A percentile compares a stretch with the other conserved stretches of the same genome.
Conservation (phyloP, 768 basidiomycete genomes). For the Gloeophyllum trabeum region DNA sequence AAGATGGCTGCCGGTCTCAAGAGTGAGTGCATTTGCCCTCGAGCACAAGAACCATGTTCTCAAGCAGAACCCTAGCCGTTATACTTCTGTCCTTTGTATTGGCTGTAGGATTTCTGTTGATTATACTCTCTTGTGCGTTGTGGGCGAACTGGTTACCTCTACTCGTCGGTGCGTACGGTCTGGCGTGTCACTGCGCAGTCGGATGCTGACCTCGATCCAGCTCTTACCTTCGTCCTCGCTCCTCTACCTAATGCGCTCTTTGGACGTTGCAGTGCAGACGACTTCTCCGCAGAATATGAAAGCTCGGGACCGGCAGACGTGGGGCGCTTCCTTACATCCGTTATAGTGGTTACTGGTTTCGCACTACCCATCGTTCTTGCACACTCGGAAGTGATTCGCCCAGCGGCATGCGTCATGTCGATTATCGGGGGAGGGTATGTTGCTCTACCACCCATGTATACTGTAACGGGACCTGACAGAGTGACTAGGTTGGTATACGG, state of each 20-base stretch:
- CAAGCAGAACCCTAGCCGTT: conserved; percentile 46
- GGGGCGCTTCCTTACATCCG: conserved; percentile 88
- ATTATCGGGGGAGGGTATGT: conserved; percentile 86
- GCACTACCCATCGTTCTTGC: conserved; percentile 87
- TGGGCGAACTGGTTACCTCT: conserved; percentile 97
- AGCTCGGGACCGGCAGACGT: conserved; percentile 69
- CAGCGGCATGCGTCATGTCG: conserved; percentile 86
- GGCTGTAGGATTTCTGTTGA: conserved; percentile 93
- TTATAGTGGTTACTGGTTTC: conserved; percentile 87
- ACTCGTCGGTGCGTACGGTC: conserved; percentile 67
- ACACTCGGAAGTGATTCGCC: conserved; percentile 80
- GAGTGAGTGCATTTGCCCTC: conserved; percentile 33
- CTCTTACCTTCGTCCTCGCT: conserved; percentile 89
- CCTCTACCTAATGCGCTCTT: conserved; percentile 93
- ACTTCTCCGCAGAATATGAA: conserved; percentile 72
- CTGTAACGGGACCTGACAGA: background rate
- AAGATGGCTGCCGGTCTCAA: conserved; percentile 59
- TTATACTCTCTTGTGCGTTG: conserved; percentile 94
- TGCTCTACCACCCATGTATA: conserved; percentile 3
- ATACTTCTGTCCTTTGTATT: conserved; percentile 96
- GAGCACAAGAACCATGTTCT: background rate
- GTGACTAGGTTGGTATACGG: conserved; percentile 66
- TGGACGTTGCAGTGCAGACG: conserved; percentile 85
- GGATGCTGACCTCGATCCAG: conserved; percentile 26
- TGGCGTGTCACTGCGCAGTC: background rate